A percentile compares a stretch with the other conserved stretches of the same genome.
These are phyloP conservation scores for Fusarium begoniae DNA, from an alignment of 2,329 filamentous ascomycete species.

Conservation along the genomic window DNA sequence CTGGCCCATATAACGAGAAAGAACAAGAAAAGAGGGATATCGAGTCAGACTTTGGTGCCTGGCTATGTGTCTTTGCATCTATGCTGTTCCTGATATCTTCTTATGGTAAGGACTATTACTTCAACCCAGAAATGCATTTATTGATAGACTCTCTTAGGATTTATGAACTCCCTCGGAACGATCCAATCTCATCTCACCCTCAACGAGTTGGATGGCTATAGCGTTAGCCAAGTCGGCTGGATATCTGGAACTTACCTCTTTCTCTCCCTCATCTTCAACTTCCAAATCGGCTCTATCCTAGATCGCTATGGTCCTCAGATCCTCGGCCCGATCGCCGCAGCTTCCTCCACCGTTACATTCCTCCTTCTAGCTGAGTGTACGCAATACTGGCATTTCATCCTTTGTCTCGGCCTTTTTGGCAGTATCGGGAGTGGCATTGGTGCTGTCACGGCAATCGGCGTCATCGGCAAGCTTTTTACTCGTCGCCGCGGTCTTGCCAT, in stretches of 20 bases:
- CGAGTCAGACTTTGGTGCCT: constrained; percentile 19
- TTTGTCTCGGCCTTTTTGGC: constrained; percentile 53
- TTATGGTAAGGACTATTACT: neutral
- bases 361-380: constrained; percentile 56
- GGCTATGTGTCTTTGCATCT: constrained; percentile 30
- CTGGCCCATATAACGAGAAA: constrained; percentile 2
- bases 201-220: constrained; percentile 53
- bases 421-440: constrained; percentile 52
- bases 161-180: constrained; percentile 57
- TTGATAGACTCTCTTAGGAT: constrained; percentile 42
- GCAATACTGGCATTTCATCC: constrained; percentile 59
- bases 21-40: neutral
- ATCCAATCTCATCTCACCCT: constrained; percentile 55
- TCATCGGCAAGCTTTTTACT: constrained; percentile 41
- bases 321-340: constrained; percentile 49
- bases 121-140: rapidly evolving
- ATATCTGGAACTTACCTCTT: constrained; percentile 57
- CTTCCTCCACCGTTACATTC: constrained; percentile 50
- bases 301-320: constrained; percentile 56
- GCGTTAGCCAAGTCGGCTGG: constrained; percentile 56
- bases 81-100: constrained; percentile 32
- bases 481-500: constrained; percentile 30
- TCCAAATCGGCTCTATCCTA: constrained; percentile 57
- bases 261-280: constrained; percentile 54
- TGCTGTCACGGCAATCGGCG: constrained; percentile 46